Conservation (phyloP, 2,329 filamentous ascomycete genomes). For the Fusarium nodosum region DNA sequence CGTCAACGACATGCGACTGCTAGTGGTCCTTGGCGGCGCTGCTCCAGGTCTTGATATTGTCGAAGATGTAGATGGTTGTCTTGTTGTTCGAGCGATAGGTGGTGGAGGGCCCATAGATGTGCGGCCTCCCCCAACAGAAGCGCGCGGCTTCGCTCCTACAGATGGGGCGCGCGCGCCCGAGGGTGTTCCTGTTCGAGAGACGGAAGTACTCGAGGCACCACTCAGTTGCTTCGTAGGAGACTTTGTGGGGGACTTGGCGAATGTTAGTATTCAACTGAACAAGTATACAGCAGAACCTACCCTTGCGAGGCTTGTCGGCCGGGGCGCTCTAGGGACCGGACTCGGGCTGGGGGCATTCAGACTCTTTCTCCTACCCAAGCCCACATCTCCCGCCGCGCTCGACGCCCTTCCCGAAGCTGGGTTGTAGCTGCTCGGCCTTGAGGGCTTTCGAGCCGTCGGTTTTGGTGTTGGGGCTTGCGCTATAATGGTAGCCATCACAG, state of each 20-base stretch:
- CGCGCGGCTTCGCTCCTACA: constrained; percentile 65
- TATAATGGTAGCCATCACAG: constrained; percentile 74
- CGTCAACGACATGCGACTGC: constrained; percentile 58
- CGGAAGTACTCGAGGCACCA: constrained; percentile 68
- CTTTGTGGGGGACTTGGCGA: constrained; percentile 76
- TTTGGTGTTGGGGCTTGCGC: constrained; percentile 61
- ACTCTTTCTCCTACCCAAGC: constrained; percentile 73
- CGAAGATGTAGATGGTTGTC: constrained; percentile 63
- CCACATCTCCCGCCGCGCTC: constrained; percentile 64
- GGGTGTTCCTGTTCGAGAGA: constrained; percentile 75
- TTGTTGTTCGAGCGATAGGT: constrained; percentile 59
- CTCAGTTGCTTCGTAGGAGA: constrained; percentile 82
- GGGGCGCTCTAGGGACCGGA: constrained; percentile 70
- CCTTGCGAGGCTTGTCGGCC: constrained; percentile 69
- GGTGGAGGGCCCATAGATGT: constrained; percentile 76
- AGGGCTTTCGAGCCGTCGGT: constrained; percentile 56
- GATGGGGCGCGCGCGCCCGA: constrained; percentile 65
- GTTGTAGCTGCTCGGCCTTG: constrained; percentile 66
- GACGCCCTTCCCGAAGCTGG: constrained; percentile 57
- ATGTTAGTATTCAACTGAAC: constrained; percentile 36
- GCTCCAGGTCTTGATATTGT: constrained; percentile 52
- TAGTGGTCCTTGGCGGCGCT: constrained; percentile 55
- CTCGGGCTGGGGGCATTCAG: constrained; percentile 80
- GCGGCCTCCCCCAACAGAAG: constrained; percentile 67
- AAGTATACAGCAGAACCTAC: constrained; percentile 57